A percentile compares a stretch with the other conserved stretches of the same genome.
Conservation (phyloP, 495 filamentous ascomycete species). For the Trichoderma asperelloides region DNA sequence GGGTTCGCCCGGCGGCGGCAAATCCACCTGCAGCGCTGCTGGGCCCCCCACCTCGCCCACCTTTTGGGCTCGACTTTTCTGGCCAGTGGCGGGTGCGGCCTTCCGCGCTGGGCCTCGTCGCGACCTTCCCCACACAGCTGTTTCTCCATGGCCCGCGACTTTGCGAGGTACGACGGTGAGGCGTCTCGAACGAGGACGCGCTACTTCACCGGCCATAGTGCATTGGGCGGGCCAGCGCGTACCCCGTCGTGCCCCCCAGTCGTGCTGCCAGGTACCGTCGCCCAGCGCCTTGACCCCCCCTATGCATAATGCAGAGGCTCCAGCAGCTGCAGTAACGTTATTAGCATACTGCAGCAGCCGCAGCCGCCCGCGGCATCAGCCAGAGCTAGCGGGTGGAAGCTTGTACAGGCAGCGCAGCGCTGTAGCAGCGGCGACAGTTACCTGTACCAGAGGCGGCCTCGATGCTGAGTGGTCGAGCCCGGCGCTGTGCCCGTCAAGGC, state of each 20-base stretch:
- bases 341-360: not conserved
- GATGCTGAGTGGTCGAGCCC: not conserved
- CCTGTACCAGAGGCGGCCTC: not conserved
- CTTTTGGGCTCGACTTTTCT: not conserved
- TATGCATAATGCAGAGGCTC: not conserved
- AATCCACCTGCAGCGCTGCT: slow-evolving; percentile 4
- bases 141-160: slow-evolving; percentile 3
- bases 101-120: slow-evolving; percentile 7
- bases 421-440: not conserved
- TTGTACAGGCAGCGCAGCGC: not conserved
- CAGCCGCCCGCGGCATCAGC: not conserved
- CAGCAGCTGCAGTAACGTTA: not conserved
- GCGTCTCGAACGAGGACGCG: not conserved
- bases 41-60: not conserved
- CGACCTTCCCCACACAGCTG: slow-evolving; percentile 5
- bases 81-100: not conserved
- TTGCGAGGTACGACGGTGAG: not conserved
- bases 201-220: not conserved
- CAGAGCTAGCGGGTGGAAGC: not conserved
- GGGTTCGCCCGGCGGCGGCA: slow-evolving; percentile 3
- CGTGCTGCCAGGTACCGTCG: not conserved
- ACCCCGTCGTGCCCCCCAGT: not conserved
- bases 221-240: not conserved
- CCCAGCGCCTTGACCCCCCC: not conserved
- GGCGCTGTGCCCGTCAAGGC: not conserved